Evolutionary conservation across 495 filamentous ascomycete genomes (phyloP).

Genomic region (Tricharina praecox): DNA sequence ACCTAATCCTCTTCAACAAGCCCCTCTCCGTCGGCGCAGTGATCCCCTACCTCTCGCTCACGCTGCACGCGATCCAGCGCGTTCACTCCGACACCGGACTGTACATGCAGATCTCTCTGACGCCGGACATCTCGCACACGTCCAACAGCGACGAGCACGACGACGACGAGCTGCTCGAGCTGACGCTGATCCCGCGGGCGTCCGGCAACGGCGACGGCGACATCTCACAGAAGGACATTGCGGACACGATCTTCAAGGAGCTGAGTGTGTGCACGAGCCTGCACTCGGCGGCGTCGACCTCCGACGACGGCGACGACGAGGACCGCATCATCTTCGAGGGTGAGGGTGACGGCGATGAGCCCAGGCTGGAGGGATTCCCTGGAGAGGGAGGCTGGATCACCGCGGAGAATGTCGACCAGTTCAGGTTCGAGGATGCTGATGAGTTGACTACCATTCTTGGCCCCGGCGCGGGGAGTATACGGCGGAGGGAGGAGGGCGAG

Average conservation of each 20-base stretch:
- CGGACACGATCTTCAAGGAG: conserved; percentile 51
- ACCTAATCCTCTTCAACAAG: conserved; percentile 55
- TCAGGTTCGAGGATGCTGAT: conserved; percentile 43
- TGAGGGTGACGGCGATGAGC: conserved; percentile 36
- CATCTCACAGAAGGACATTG: conserved; percentile 28
- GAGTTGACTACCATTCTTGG: conserved; percentile 34
- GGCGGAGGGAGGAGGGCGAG: conserved; percentile 32
- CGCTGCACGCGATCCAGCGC: conserved; percentile 71
- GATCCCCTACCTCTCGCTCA: conserved; percentile 77
- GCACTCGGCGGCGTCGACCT: conserved; percentile 59
- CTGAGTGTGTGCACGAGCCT: conserved; percentile 76
- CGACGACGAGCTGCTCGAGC: conserved; percentile 48
- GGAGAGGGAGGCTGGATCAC: conserved; percentile 93
- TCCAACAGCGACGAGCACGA: conserved; percentile 42
- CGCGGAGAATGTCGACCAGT: conserved; percentile 80
- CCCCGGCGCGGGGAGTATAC: conserved; percentile 41
- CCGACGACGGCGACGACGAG: conserved; percentile 37
- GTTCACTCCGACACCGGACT: conserved; percentile 36
- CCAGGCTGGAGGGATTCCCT: conserved; percentile 45
- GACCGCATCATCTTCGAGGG: conserved; percentile 42
- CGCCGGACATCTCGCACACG: conserved; percentile 30
- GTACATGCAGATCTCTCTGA: conserved; percentile 62
- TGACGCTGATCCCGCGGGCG: conserved; percentile 50
- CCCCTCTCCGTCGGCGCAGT: conserved; percentile 44
- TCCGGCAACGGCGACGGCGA: too few species aligned